Conservation (phyloP, 306 rosid genomes). For the Dryas alaskensis region DNA sequence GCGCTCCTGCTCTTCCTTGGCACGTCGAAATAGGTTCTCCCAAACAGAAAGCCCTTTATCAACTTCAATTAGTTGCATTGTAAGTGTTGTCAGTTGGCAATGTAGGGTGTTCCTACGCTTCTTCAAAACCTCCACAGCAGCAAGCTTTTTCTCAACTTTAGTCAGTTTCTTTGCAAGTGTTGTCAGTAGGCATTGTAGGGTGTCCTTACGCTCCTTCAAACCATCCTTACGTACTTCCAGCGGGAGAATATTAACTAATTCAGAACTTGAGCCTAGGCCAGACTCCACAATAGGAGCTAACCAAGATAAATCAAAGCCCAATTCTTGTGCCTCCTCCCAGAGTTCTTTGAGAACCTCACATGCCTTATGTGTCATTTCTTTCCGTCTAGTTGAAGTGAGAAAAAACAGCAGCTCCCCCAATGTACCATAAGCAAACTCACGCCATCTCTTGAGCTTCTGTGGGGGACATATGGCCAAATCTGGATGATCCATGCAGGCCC, state of each 20-base stretch:
- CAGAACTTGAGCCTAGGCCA: neutral
- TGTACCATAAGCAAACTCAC: conserved; percentile 16
- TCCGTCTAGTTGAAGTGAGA: neutral
- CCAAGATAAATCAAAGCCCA: conserved; percentile 12
- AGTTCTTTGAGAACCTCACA: neutral
- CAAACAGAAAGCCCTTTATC: too few species aligned
- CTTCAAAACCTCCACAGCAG: too few species aligned
- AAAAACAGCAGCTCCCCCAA: conserved; percentile 21
- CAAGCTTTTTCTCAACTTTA: too few species aligned
- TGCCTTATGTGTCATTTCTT: neutral
- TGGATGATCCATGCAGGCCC: conserved; percentile 5
- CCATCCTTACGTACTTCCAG: neutral
- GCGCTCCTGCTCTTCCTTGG: too few species aligned
- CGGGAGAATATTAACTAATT: neutral
- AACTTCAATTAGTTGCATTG: too few species aligned
- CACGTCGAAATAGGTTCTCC: too few species aligned
- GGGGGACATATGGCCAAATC: conserved; percentile 1
- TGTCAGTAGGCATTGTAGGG: too few species aligned
- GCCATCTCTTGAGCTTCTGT: neutral
- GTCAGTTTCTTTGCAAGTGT: too few species aligned
- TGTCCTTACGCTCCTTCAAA: too few species aligned
- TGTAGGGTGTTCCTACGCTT: too few species aligned
- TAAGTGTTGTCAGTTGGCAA: too few species aligned
- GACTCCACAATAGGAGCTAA: neutral
- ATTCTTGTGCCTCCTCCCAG: conserved; percentile 7